Evolutionary conservation across 352 stramenopile species (phyloP), one percentile per base, ranked within the genome.

Genomic region (Globisporangium lucens): DNA sequence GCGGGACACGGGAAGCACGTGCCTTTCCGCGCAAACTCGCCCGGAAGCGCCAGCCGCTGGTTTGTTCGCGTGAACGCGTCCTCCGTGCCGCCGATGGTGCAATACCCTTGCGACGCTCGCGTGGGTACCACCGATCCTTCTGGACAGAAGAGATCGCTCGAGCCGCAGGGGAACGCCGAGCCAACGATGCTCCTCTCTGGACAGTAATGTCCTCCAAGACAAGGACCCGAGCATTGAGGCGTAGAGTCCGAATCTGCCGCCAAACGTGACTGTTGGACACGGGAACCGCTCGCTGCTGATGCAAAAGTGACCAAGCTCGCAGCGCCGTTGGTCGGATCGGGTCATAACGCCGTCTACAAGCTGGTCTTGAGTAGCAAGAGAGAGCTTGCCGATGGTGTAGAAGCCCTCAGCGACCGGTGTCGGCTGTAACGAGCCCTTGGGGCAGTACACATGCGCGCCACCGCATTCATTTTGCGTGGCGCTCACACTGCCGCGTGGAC

Each of bases 291-390:
- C 83, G 20, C 85, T 85, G 38, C 78, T 75, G 4, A 76, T 72
- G 66, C 90, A 97, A 62, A 87, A 97, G 56, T 77, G 87, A 0
- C 88, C 88, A 17, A 56, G 58, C 0, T 85, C 81, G 56, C 89
- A 96, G 59, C 59, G 90, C 63, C 6, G 55, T 65, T 49, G 69
- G 76, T 33, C 84, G 74, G 8, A 77, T 85, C 24, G 77, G 74
- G 65, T 92, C 57, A n/a, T 81, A 61, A 3, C 65, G 30, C 81
- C 77, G 46, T 65, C 77, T 0, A 74, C 75, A 36, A 53, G n/a
- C 46, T 76, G 72, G 2, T 67, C 46, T 1, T 41, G 65, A 27
- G 63, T 62, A 2, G 71, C 33, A 0, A 56, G 17, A 1, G 69
- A 79, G 3, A 56, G 8, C 2, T 17, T 33, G 12, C 75, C 75